Percentiles rank a stretch among this genome's conserved stretches.
Evolutionary conservation across 176 grass and related monocot species (phyloP).

Genomic region (Oryza punctata): DNA sequence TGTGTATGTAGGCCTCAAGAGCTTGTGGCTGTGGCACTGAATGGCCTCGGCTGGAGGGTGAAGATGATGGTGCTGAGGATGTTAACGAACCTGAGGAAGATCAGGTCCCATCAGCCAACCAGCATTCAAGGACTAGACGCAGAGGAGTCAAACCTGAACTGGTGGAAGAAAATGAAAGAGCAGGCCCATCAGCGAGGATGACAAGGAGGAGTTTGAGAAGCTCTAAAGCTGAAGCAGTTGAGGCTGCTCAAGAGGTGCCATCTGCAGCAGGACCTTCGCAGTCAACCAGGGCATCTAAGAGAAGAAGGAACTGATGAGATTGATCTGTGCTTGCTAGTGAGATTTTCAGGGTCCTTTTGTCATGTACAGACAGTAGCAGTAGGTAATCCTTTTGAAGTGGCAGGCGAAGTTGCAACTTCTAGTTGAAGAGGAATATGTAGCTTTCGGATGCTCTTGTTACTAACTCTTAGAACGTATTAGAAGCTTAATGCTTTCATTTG

Average conservation of each 20-base stretch:
- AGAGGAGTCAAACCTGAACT: conserved; percentile 47
- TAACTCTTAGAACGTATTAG: not conserved
- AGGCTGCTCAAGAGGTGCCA: not conserved
- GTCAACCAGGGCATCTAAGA: conserved; percentile 14
- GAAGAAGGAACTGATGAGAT: conserved; percentile 32
- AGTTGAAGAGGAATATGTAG: not conserved
- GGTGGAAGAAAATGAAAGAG: conserved; percentile 36
- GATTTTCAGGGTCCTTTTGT: not conserved
- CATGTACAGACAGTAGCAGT: not conserved
- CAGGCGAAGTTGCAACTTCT: not conserved
- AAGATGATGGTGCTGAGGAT: conserved; percentile 37
- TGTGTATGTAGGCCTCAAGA: conserved; percentile 54
- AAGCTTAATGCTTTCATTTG: not conserved
- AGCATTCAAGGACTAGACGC: conserved; percentile 33
- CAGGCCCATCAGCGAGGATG: not conserved
- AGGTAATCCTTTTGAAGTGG: conserved; percentile 27
- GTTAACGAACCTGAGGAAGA: conserved; percentile 31
- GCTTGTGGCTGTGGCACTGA: conserved; percentile 66
- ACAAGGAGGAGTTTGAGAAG: conserved; percentile 43
- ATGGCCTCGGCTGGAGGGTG: conserved; percentile 58
- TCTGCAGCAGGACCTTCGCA: conserved; percentile 27
- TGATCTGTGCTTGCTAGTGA: not conserved
- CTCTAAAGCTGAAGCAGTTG: conserved; percentile 38
- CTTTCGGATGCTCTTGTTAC: not conserved
- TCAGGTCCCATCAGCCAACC: conserved; percentile 15